Conservation (phyloP, 805 yeast species). For the Ogataea zsoltii region DNA sequence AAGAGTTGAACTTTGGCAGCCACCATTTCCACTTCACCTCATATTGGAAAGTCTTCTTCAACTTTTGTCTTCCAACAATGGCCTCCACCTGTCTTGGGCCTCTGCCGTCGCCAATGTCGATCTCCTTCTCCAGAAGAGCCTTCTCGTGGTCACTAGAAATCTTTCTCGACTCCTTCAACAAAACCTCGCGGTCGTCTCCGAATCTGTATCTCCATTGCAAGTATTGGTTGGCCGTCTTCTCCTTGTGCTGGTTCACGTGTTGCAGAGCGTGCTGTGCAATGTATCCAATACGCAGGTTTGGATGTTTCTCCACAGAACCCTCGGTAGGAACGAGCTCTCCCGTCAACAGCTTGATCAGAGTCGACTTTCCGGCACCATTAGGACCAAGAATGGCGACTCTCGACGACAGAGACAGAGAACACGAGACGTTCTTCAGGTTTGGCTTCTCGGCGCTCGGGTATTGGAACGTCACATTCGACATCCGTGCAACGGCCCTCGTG, state of each 20-base stretch:
- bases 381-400: slow-evolving; percentile 97
- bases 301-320: slow-evolving; percentile 96
- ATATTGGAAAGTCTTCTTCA: slow-evolving; percentile 95
- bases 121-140: slow-evolving; percentile 71
- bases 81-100: slow-evolving; percentile 91
- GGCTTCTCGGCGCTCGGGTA: slow-evolving; percentile 91
- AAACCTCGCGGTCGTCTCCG: slow-evolving; percentile 97
- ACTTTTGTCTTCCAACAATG: slow-evolving; percentile 94
- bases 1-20: slow-evolving; percentile 90
- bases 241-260: slow-evolving; percentile 96
- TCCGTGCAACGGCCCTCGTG: slow-evolving; percentile 77
- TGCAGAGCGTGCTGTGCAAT: slow-evolving; percentile 98
- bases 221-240: slow-evolving; percentile 96
- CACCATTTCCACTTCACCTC: slow-evolving; percentile 92
- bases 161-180: slow-evolving; percentile 89
- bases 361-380: slow-evolving; percentile 98
- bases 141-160: slow-evolving; percentile 71
- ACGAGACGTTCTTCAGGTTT: slow-evolving; percentile 73
- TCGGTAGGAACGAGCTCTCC: slow-evolving; percentile 85
- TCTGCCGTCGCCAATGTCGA: slow-evolving; percentile 78
- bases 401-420: slow-evolving; percentile 92
- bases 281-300: slow-evolving; percentile 95
- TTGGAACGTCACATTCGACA: slow-evolving; percentile 80
- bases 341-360: slow-evolving; percentile 88
- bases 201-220: slow-evolving; percentile 97